phyloP scores from a whole-genome alignment of 2,329 filamentous ascomycete species.

The Penicillium sp. region DNA sequence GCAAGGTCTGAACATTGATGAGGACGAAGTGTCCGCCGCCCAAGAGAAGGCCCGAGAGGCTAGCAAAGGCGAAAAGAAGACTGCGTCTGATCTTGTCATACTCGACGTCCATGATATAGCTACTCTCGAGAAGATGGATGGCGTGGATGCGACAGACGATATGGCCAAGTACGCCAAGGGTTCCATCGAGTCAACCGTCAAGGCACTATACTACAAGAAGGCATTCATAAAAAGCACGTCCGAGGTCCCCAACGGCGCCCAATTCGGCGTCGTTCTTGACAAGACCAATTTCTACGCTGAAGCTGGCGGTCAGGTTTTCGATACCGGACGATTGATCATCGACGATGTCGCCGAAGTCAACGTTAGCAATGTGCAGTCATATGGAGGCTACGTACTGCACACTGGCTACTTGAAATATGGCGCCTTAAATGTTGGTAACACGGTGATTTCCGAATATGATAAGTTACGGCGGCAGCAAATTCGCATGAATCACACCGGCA shows the following conservation, averaged over 20 bases:
- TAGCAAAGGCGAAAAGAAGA: slow-evolving; percentile 89
- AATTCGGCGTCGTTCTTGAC: slow-evolving; percentile 84
- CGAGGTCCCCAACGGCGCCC: slow-evolving; percentile 68
- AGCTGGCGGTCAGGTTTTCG: slow-evolving; percentile 89
- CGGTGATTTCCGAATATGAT: slow-evolving; percentile 89
- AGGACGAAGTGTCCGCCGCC: slow-evolving; percentile 77
- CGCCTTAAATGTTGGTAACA: slow-evolving; percentile 68
- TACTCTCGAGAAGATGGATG: slow-evolving; percentile 71
- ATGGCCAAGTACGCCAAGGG: slow-evolving; percentile 75
- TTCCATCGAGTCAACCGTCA: slow-evolving; percentile 69
- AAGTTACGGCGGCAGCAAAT: slow-evolving; percentile 87
- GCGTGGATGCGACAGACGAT: slow-evolving; percentile 75
- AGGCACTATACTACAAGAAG: slow-evolving; percentile 80
- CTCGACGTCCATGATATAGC: slow-evolving; percentile 91
- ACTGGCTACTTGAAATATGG: slow-evolving; percentile 88
- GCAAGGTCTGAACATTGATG: slow-evolving; percentile 75
- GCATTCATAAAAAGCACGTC: slow-evolving; percentile 72
- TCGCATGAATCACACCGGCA: slow-evolving; percentile 95
- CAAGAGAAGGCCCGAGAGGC: slow-evolving; percentile 86
- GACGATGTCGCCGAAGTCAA: slow-evolving; percentile 85
- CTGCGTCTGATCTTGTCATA: slow-evolving; percentile 73
- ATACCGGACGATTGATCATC: slow-evolving; percentile 80
- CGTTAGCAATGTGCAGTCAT: slow-evolving; percentile 87
- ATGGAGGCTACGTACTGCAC: slow-evolving; percentile 86
- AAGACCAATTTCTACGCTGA: slow-evolving; percentile 97